Base-by-base conservation (phyloP, 768 basidiomycete species). In the Austroboletus eburneus region DNA sequence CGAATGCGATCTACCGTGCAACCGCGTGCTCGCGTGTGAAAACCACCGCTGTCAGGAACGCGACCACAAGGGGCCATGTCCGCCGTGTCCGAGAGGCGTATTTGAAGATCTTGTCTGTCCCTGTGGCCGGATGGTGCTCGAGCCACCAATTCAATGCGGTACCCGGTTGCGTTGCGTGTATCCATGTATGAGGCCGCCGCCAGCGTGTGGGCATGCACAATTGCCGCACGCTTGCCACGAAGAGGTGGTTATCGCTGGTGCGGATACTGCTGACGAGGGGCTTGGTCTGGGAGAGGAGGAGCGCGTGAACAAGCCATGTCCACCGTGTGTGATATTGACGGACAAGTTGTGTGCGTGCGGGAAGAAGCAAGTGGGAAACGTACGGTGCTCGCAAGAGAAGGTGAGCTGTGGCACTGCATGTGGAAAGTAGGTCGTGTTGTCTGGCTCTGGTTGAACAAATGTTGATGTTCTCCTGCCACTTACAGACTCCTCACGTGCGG, bases 31-130 rank as follows among this genome's bases (percentile, higher is more conserved):
- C 22, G 68, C 65, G 39, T 91, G 91, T 52, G 90, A 90, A 1
- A 79, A 85, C 40, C 91, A 94, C 61, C 70, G 65, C 5, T 99
- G 95, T 61, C 81, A 86, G 49, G 74, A 76, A 57, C 71, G 73
- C 33, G 95, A 98, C 61, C 95, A 99, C 64, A 78, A 73, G 48
- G 91, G 91, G 0, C 67, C 76, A 0, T 99, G 96, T 62, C 82
- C 78, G 1, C 76, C 83, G 18, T 99, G 96, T 66, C 70, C 95
- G 42, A 77, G 83, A 63, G 91, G 91, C 37, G 85, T 85, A 1
- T 99, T 94, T 56, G 93, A 97, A 34, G 96, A 99, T 81, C 68
- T 93, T 45, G 65, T 85, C 9, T 98, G 95, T 61, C 67, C 77
- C 39, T 98, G 95, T 63, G 87, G 87, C 0, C 76, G 81, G n/a